phyloP scores from a whole-genome alignment of 2,329 filamentous ascomycete species.

The Diaporthe humulicola region DNA sequence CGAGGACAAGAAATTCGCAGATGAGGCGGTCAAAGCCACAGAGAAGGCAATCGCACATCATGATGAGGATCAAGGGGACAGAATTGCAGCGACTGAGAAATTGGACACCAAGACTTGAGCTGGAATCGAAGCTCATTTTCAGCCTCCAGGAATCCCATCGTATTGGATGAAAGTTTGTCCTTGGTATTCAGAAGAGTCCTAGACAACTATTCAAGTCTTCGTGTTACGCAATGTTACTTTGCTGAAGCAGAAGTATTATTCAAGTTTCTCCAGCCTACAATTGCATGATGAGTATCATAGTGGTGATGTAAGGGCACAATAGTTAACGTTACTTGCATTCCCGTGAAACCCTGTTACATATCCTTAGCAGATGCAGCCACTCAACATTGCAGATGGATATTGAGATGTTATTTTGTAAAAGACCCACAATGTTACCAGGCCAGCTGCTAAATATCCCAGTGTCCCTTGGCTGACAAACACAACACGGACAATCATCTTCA shows the following conservation, averaged over 20 bases:
- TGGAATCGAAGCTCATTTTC: neutral
- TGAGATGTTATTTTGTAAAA: no score
- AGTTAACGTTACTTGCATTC: neutral
- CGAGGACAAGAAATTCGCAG: constrained; percentile 37
- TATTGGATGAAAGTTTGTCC: no score
- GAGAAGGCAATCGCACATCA: constrained; percentile 35
- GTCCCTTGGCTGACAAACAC: no score
- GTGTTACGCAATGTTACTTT: neutral
- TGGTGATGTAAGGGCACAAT: neutral
- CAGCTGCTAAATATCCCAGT: no score
- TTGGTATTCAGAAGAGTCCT: neutral
- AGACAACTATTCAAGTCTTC: neutral
- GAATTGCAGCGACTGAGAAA: constrained; percentile 10
- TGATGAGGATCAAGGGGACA: constrained; percentile 16
- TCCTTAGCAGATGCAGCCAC: neutral
- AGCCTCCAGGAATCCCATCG: neutral
- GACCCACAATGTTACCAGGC: no score
- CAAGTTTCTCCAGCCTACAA: neutral
- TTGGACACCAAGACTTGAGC: constrained; percentile 14
- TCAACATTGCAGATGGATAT: no score
- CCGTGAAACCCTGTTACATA: neutral
- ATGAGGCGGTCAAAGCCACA: constrained; percentile 34
- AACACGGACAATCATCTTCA: no score
- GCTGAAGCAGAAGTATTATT: neutral
- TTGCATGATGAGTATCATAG: neutral